A percentile compares a stretch with the other conserved stretches of the same genome.
Conservation (phyloP, 2,329 filamentous ascomycete species). For the Hypomyces rosellus region DNA sequence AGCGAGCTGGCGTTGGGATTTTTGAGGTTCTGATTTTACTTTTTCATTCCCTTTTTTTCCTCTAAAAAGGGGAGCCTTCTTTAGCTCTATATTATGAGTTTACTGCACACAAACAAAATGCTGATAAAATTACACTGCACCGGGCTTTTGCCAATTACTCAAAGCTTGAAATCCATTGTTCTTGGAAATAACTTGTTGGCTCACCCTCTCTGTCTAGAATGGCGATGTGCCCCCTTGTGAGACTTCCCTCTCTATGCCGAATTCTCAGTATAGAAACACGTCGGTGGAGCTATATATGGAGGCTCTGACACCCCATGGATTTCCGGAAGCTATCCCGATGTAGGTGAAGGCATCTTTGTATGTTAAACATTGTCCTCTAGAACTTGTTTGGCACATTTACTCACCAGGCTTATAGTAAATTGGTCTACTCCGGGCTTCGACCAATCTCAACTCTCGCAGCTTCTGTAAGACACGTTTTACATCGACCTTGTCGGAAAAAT, state of each 20-base stretch:
- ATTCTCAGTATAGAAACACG: constrained; percentile 20
- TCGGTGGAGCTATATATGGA: constrained; percentile 48
- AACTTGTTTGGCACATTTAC: constrained; percentile 18
- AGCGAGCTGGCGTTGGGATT: too few species aligned
- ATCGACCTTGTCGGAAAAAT: constrained; percentile 65
- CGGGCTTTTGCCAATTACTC: too few species aligned
- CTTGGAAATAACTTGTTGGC: too few species aligned
- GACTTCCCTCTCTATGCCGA: background rate
- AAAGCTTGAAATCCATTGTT: too few species aligned
- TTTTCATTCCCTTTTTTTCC: too few species aligned
- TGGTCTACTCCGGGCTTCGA: constrained; percentile 37
- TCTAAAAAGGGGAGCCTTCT: too few species aligned
- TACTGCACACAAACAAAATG: too few species aligned
- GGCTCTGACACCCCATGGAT: constrained; percentile 56
- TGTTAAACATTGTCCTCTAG: background rate
- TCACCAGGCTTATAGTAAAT: constrained; percentile 76
- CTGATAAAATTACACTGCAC: too few species aligned
- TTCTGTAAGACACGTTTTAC: constrained; percentile 59
- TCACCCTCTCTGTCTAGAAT: too few species aligned
- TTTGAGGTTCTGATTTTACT: too few species aligned
- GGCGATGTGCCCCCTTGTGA: too few species aligned
- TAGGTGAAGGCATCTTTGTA: constrained; percentile 59
- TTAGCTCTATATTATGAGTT: too few species aligned
- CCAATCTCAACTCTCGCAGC: constrained; percentile 56
- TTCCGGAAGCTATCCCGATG: constrained; percentile 54